phyloP scores from a whole-genome alignment of 306 rosid genomes.

The Lupinus albus region DNA sequence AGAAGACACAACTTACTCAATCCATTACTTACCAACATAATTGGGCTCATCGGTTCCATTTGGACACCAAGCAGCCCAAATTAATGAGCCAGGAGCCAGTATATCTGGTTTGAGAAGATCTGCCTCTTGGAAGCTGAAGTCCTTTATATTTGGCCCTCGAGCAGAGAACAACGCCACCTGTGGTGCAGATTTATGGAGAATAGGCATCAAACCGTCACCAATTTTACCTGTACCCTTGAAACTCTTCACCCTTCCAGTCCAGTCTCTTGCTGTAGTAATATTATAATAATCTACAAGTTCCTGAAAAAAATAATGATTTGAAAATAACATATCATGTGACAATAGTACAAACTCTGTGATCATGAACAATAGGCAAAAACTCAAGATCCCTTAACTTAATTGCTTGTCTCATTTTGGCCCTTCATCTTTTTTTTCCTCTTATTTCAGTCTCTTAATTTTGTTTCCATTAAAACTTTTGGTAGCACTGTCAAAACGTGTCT shows the following conservation, averaged over 20 bases:
- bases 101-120: conserved; percentile 99
- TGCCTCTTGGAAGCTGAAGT: conserved; percentile 92
- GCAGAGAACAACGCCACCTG: conserved; percentile 95
- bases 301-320: conserved; percentile 49
- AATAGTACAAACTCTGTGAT: conserved; percentile 22
- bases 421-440: too few species aligned
- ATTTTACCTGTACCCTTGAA: conserved; percentile 80
- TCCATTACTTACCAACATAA: conserved; percentile 64
- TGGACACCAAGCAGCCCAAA: conserved; percentile 99
- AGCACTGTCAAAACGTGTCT: too few species aligned
- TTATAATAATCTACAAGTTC: conserved; percentile 92
- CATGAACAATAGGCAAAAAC: conserved; percentile 4
- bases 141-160: conserved; percentile 93
- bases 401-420: too few species aligned
- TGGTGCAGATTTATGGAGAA: conserved; percentile 95
- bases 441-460: too few species aligned
- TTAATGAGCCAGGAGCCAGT: conserved; percentile 95
- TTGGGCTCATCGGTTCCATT: conserved; percentile 98
- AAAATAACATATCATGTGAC: conserved; percentile 37
- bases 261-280: conserved; percentile 85
- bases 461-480: too few species aligned
- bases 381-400: too few species aligned
- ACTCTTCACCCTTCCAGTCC: conserved; percentile 96
- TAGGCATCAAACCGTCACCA: conserved; percentile 89
- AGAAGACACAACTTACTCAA: conserved; percentile 20